Conservation (phyloP, 148 eudicot genomes). For the Camellia japonica region DNA sequence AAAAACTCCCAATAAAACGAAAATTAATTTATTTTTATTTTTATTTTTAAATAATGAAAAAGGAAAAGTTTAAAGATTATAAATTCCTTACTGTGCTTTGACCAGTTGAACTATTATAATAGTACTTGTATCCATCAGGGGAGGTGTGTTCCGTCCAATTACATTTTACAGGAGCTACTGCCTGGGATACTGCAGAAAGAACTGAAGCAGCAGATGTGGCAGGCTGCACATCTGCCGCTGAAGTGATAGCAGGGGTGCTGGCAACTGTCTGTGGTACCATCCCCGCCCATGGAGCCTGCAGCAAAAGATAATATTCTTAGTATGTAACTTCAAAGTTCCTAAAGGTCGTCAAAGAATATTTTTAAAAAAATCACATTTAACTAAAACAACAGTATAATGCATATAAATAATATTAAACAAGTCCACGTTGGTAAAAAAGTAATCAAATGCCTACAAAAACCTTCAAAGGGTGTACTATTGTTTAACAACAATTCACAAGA, state of each 20-base stretch:
- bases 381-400: not conserved
- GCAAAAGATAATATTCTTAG: constrained; percentile 3
- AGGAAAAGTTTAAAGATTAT: not conserved
- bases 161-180: constrained; percentile 47
- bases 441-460: not conserved
- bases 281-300: constrained; percentile 66
- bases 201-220: constrained; percentile 37
- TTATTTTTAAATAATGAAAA: not conserved
- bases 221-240: constrained; percentile 39
- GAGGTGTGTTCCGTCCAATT: constrained; percentile 95
- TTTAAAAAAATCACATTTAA: not conserved
- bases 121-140: constrained; percentile 92
- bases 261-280: constrained; percentile 41
- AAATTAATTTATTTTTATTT: not conserved
- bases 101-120: constrained; percentile 73
- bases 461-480: not conserved
- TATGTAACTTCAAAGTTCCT: not conserved
- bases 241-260: constrained; percentile 31
- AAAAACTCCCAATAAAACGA: not conserved
- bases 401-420: not conserved
- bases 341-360: not conserved
- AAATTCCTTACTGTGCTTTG: constrained; percentile 80
- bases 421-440: not conserved
- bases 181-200: constrained; percentile 29
- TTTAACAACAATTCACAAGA: not conserved